Evolutionary conservation across 139 green algal genomes (phyloP).

Genomic region (Chlorella vulgaris): DNA sequence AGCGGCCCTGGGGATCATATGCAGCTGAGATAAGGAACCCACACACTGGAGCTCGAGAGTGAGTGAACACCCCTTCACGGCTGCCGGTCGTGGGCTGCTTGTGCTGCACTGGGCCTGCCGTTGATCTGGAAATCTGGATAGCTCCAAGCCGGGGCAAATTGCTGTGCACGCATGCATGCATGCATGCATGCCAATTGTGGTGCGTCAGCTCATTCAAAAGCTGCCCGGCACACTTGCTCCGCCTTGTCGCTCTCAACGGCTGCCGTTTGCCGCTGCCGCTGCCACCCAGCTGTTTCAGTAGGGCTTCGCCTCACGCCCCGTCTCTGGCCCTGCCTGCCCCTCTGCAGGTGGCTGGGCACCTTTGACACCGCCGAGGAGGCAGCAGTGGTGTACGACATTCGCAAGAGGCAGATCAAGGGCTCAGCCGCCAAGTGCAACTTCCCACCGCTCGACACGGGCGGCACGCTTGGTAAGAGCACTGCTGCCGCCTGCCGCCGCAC

Average conservation of each 20-base stretch:
- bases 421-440: constrained; percentile 83
- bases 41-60: constrained; percentile 33
- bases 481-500: background rate
- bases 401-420: constrained; percentile 81
- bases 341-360: constrained; percentile 80
- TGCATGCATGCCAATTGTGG: too few relatives aligned
- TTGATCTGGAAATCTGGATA: background rate
- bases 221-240: too few relatives aligned
- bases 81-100: too few relatives aligned
- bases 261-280: background rate
- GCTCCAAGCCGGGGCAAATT: background rate
- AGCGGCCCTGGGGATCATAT: constrained; percentile 35
- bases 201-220: too few relatives aligned
- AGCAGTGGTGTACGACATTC: constrained; percentile 85
- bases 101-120: too few relatives aligned
- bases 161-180: too few relatives aligned
- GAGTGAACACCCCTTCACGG: background rate
- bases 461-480: constrained; percentile 16
- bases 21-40: constrained; percentile 45
- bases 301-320: background rate
- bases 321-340: background rate
- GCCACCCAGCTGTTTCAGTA: background rate
- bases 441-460: constrained; percentile 29
- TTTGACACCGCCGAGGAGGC: constrained; percentile 84
- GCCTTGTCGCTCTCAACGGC: too few relatives aligned